phyloP scores from a whole-genome alignment of 306 rosid genomes.

The Abrus pulchellus region DNA sequence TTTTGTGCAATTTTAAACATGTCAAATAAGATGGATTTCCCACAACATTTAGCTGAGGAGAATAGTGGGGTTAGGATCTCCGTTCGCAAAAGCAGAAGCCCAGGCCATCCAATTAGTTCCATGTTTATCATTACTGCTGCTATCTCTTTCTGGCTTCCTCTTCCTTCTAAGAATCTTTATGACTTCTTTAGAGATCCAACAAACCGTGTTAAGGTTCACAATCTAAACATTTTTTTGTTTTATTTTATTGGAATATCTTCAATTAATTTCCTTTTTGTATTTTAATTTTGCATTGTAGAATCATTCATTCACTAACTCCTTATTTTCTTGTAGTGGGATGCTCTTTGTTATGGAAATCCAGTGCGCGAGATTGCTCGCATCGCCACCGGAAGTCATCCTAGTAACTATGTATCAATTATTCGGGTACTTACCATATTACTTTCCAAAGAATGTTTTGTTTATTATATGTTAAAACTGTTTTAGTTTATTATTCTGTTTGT shows the following conservation, averaged over 20 bases:
- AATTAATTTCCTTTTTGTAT: neutral
- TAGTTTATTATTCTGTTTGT: no score
- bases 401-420: conserved; percentile 58
- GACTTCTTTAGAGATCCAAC: conserved; percentile 61
- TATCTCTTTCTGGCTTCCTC: conserved; percentile 68
- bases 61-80: conserved; percentile 57
- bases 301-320: neutral
- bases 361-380: conserved; percentile 56
- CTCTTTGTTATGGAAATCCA: conserved; percentile 49
- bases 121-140: conserved; percentile 50
- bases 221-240: neutral
- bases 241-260: neutral
- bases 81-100: conserved; percentile 38
- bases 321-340: conserved; percentile 69
- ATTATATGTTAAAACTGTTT: neutral
- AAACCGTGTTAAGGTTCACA: conserved; percentile 62
- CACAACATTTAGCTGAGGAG: conserved; percentile 58
- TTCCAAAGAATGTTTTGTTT: neutral
- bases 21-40: conserved; percentile 55
- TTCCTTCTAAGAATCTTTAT: conserved; percentile 48
- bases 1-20: conserved; percentile 59
- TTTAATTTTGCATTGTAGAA: neutral
- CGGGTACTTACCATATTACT: conserved; percentile 55
- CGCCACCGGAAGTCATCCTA: conserved; percentile 58
- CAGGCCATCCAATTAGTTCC: conserved; percentile 49